phyloP scores from a whole-genome alignment of 495 filamentous ascomycete species.

The Tuber calosporum region DNA sequence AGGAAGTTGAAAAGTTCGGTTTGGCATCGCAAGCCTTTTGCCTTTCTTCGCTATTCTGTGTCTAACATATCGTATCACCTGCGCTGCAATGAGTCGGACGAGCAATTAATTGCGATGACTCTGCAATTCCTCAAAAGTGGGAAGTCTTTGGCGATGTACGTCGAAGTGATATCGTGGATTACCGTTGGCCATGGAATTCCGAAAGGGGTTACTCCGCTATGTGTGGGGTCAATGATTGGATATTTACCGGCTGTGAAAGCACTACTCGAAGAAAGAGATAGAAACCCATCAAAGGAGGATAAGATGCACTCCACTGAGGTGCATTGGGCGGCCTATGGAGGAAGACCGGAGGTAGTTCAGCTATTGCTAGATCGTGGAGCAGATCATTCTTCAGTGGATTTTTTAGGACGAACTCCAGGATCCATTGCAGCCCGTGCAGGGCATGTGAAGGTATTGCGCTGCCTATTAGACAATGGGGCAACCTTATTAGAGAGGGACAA shows the following conservation, averaged over 20 bases:
- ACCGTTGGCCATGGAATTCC: background rate
- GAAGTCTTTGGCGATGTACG: background rate
- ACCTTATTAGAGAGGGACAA: constrained; percentile 41
- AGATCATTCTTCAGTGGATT: constrained; percentile 41
- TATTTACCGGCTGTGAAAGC: background rate
- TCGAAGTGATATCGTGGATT: background rate
- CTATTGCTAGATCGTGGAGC: constrained; percentile 44
- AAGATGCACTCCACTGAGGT: background rate
- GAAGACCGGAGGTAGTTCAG: constrained; percentile 2
- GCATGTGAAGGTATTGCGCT: constrained; percentile 41
- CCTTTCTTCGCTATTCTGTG: background rate
- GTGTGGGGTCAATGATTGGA: background rate
- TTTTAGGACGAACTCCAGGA: constrained; percentile 41
- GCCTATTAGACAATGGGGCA: constrained; percentile 44
- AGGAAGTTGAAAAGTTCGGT: background rate
- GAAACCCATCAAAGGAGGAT: background rate
- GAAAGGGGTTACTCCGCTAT: background rate
- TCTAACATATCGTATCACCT: background rate
- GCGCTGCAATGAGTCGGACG: background rate
- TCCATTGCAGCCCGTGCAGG: constrained; percentile 42
- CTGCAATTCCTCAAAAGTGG: background rate
- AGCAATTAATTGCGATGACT: background rate
- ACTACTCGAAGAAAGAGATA: background rate
- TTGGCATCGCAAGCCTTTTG: background rate
- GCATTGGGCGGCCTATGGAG: constrained; percentile 16